Base-by-base conservation (phyloP, 768 basidiomycete genomes). In the Boletus huronensis region DNA sequence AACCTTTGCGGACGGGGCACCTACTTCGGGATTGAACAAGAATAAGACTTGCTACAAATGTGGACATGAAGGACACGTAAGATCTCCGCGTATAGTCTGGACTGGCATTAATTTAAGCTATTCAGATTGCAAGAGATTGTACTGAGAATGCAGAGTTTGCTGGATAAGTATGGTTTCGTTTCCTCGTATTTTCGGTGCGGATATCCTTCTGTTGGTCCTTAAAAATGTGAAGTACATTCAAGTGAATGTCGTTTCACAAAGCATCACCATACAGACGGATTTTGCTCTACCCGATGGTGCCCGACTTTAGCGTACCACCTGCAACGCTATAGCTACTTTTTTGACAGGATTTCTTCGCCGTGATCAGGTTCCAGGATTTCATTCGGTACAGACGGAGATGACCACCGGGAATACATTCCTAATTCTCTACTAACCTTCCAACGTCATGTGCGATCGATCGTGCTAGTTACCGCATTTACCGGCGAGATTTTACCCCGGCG, bases 21-120 rank as follows among this genome's bases (percentile, higher is more conserved):
- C 78, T 14, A 48, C 59, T 26, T 58, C 53, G 10, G 77, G 77
- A 40, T 70, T 74, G 52, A 82, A 77, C 70, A 88, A 82, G 73
- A 82, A 67, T 58, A 93, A 88, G 76, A 90, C 87, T 48, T 93
- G 91, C 69, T 93, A 90, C 75, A 92, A 90, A 66, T 93, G 92
- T 64, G 86, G 89, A 66, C 83, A 85, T 69, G 88, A 90, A 70
- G 91, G 91, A 59, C 90, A 93, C 76, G 90, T 93, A 67, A 71
- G 88, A 76, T 26, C 41, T 45, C 38, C 31, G 13, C 7, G 11
- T 26, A 50, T 35, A 36, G 32, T 45, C 28, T 19, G 35, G 45
- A 42, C 38, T 43, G 35, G 41, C 34, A 51, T 52, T 60, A 26
- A 62, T 54, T 45, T 36, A 43, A 41, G 26, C 17, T 35, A 13